Evolutionary conservation across 352 stramenopile genomes (phyloP).

Genomic region (Globisporangium megalacanthum): DNA sequence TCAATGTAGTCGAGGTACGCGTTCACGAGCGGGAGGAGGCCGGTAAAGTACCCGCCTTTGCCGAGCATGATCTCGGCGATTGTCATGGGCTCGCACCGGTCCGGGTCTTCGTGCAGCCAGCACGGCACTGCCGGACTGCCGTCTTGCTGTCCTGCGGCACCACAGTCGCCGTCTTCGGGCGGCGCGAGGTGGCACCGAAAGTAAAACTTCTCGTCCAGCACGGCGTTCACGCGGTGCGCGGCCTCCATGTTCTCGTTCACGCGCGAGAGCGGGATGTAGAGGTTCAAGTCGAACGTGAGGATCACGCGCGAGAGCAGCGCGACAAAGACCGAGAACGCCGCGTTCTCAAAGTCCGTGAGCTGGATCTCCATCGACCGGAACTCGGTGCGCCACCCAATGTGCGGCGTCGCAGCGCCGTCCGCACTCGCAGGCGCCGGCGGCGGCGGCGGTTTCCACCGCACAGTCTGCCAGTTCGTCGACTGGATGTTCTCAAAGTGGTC

Average conservation of each 20-base stretch:
- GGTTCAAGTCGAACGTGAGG: slow-evolving; percentile 98
- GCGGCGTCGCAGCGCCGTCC: slow-evolving; percentile 25
- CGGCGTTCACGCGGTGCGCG: slow-evolving; percentile 94
- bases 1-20: slow-evolving; percentile 98
- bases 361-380: slow-evolving; percentile 99
- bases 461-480: slow-evolving; percentile 99
- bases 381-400: slow-evolving; percentile 86
- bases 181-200: slow-evolving; percentile 95
- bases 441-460: slow-evolving; percentile 99
- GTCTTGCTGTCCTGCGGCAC: slow-evolving; percentile 5
- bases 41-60: slow-evolving; percentile 96
- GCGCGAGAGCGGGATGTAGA: slow-evolving; percentile 98
- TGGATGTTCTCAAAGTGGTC: slow-evolving; percentile 99
- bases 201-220: slow-evolving; percentile 96
- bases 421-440: slow-evolving; percentile 53
- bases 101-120: slow-evolving; percentile 51
- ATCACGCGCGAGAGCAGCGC: slow-evolving; percentile 97
- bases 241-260: slow-evolving; percentile 99
- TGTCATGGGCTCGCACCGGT: slow-evolving; percentile 93
- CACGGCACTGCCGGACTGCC: slow-evolving; percentile 12
- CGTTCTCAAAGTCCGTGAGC: slow-evolving; percentile 99
- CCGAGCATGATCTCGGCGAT: slow-evolving; percentile 96
- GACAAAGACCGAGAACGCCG: slow-evolving; percentile 98
- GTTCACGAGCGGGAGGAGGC: slow-evolving; percentile 95
- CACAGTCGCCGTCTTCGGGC: slow-evolving; percentile 67